Percentiles rank a stretch among this genome's conserved stretches.
Evolutionary conservation across 495 filamentous ascomycete genomes (phyloP).

Genomic region (Penicillium simplicissimum): DNA sequence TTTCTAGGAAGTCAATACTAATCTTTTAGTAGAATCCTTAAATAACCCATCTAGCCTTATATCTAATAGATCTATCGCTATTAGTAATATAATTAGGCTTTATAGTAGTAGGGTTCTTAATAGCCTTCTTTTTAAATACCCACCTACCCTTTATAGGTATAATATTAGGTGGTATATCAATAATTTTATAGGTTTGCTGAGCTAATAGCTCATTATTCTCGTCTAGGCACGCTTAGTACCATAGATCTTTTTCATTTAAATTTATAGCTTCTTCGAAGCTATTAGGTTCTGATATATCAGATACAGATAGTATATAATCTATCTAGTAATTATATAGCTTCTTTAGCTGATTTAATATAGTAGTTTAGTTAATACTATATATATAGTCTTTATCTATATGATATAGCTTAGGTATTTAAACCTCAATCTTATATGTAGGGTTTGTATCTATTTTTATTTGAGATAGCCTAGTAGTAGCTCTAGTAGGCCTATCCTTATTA

Average conservation of each 20-base stretch:
- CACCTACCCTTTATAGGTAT: not conserved
- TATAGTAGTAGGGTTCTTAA: not conserved
- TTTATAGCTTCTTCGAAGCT: not conserved
- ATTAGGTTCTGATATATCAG: not conserved
- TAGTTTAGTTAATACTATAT: not conserved
- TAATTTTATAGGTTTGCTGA: not conserved
- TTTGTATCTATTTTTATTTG: too few relatives aligned
- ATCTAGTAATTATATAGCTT: not conserved
- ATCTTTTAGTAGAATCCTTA: not conserved
- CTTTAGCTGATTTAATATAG: not conserved
- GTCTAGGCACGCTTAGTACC: not conserved
- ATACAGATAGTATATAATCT: not conserved
- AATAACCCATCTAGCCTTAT: conserved; percentile 1
- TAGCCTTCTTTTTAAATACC: not conserved
- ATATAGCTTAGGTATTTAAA: not conserved
- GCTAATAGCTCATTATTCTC: not conserved
- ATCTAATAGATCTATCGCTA: not conserved
- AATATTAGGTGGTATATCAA: not conserved
- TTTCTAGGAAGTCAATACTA: not conserved
- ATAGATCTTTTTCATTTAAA: not conserved
- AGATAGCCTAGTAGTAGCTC: too few relatives aligned
- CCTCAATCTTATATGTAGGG: not conserved
- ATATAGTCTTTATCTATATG: not conserved
- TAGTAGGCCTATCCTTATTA: too few relatives aligned
- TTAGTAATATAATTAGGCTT: not conserved